Base-by-base conservation (phyloP, 2,329 filamentous ascomycete genomes). In the Apiospora arundinis region DNA sequence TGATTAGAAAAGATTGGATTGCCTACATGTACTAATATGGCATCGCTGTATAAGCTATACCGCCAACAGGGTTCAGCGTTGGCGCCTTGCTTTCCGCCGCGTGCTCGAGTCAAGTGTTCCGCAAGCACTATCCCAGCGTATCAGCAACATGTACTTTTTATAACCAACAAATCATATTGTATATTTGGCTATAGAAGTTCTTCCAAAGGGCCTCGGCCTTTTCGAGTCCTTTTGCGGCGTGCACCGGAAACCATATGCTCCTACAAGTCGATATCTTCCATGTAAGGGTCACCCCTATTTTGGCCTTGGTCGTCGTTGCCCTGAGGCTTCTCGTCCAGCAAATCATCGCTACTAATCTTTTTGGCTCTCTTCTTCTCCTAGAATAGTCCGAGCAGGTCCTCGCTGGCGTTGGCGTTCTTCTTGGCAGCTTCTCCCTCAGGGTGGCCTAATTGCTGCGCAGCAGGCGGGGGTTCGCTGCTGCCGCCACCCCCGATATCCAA, bases 401-500 rank as follows among this genome's bases (percentile, higher is more conserved):
- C 88, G 76, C 86, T 90, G 67, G 81, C 81, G 72, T 82, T 87
- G 56, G 56, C 56, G n/a, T 63, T 40, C 56, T 56, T 56, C 80
- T 90, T 88, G 80, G 89, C 88, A 65, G 84, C 80, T 73, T 84
- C 84, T 42, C 76, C 78, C 25, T 80, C 77, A 16, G 77, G 78
- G 65, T 82, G 82, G 76, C 81, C 83, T 74, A 90, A 79, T 77
- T 92, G 88, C 80, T 90, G 88, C 14, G 86, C 85, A 5, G 92
- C 85, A 21, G 92, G 91, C 44, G 92, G 87, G 23, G 92, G 90
- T 75, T 91, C 89, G 74, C 85, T 89, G 21, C 84, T 83, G 56
- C 89, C 90, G 66, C 90, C 83, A 52, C 89, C 90, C 66, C 91
- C 89, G 78, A 99, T 85, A 82, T 94, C 91, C 83, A 99, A 86